Evolutionary conservation across 768 basidiomycete genomes (phyloP).

Genomic region (Kwoniella shandongensis): DNA sequence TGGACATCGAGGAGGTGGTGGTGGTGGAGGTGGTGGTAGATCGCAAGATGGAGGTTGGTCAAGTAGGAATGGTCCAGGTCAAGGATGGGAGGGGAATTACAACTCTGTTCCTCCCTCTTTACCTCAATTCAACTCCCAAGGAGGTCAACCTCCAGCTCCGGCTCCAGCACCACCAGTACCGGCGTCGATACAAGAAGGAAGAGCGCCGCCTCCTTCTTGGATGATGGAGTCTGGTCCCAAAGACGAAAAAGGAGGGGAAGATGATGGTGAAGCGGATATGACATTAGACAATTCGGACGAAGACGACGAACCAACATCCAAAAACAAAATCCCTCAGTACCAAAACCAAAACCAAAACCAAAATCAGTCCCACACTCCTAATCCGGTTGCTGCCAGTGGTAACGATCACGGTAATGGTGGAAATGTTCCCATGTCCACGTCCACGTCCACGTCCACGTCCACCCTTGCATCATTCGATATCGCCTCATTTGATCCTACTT

Average conservation of each 20-base stretch:
- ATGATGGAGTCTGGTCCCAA: slow-evolving; percentile 2
- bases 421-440: slow-evolving; percentile 3
- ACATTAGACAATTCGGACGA: slow-evolving; percentile 30
- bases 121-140: background rate
- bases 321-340: background rate
- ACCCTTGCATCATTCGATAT: slow-evolving; percentile 37
- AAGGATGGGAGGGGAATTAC: too few species aligned
- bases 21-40: slow-evolving; percentile 17
- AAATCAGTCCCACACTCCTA: background rate
- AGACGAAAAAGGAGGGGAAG: slow-evolving; percentile 7
- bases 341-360: background rate
- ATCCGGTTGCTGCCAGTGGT: background rate
- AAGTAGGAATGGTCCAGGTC: too few species aligned
- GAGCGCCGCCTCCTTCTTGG: slow-evolving; percentile 23
- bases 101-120: slow-evolving; percentile 1
- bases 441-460: background rate
- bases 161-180: background rate
- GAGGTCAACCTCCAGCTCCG: background rate
- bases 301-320: slow-evolving; percentile 12
- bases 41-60: background rate
- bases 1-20: slow-evolving; percentile 15
- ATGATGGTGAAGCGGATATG: slow-evolving; percentile 38
- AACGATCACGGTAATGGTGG: slow-evolving; percentile 5
- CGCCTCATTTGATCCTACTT: slow-evolving; percentile 33
- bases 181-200: slow-evolving; percentile 3